A percentile compares a stretch with the other conserved stretches of the same genome.
Conservation (phyloP, 2,329 filamentous ascomycete species). For the Sclerotinia subarctica region DNA sequence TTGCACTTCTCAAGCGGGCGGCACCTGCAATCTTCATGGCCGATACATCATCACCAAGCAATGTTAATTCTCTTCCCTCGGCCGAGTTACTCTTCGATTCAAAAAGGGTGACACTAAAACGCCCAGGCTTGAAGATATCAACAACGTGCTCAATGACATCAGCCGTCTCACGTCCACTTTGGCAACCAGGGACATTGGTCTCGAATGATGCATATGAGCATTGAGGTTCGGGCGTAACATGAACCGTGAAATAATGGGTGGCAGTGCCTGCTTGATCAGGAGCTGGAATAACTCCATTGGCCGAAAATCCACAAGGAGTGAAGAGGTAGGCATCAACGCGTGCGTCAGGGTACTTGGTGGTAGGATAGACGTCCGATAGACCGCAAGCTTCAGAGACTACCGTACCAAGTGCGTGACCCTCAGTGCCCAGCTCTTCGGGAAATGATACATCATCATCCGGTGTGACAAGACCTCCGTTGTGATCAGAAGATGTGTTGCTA, state of each 20-base stretch:
- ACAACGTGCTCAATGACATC: conserved; percentile 94
- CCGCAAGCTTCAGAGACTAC: conserved; percentile 89
- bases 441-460: conserved; percentile 57
- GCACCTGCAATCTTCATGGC: conserved; percentile 44
- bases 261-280: conserved; percentile 52
- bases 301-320: conserved; percentile 93
- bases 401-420: conserved; percentile 89
- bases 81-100: conserved; percentile 67
- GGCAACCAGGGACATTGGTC: conserved; percentile 89
- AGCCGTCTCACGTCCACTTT: conserved; percentile 81
- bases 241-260: conserved; percentile 93
- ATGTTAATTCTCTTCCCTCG: conserved; percentile 29
- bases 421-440: conserved; percentile 76
- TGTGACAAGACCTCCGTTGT: conserved; percentile 55
- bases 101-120: conserved; percentile 95
- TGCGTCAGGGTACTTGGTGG: conserved; percentile 82
- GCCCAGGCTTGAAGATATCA: conserved; percentile 92
- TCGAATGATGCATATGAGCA: conserved; percentile 98
- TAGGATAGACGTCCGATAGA: conserved; percentile 83
- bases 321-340: conserved; percentile 96
- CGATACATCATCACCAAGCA: conserved; percentile 39
- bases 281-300: conserved; percentile 90
- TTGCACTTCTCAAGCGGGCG: conserved; percentile 45
- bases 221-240: conserved; percentile 94
- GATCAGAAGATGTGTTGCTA: conserved; percentile 65